These are phyloP conservation scores for Pichia heedii DNA, from an alignment of 805 yeast species.

Conservation along the genomic window DNA sequence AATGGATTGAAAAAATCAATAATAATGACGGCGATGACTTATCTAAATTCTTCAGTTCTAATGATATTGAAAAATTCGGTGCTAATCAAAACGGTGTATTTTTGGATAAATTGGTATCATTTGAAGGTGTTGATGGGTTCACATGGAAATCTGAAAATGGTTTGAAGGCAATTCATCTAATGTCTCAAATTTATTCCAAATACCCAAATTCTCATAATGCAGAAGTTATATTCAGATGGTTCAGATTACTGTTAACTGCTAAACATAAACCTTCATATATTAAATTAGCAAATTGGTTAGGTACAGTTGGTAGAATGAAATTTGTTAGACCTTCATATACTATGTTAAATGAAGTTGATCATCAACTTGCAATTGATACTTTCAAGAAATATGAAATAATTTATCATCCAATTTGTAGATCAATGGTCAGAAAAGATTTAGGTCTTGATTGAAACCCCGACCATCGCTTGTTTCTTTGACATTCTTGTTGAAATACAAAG, in stretches of 20 bases:
- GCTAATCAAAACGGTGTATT: conserved; percentile 77
- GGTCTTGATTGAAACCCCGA: conserved; percentile 31
- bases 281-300: conserved; percentile 71
- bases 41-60: conserved; percentile 30
- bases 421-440: conserved; percentile 77
- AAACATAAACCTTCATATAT: conserved; percentile 37
- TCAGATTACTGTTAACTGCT: conserved; percentile 53
- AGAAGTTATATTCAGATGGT: conserved; percentile 76
- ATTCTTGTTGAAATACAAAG: conserved; percentile 5
- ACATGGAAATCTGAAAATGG: conserved; percentile 28
- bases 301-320: conserved; percentile 91
- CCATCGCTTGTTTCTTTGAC: no score
- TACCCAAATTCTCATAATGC: conserved; percentile 57
- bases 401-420: conserved; percentile 81
- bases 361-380: conserved; percentile 53
- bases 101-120: conserved; percentile 53
- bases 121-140: conserved; percentile 37
- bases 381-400: conserved; percentile 48
- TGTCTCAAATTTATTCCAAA: conserved; percentile 28
- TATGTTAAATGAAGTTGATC: conserved; percentile 54
- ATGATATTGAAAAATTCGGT: conserved; percentile 50
- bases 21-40: conserved; percentile 18
- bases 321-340: conserved; percentile 83
- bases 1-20: conserved; percentile 45
- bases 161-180: conserved; percentile 24